Base-by-base conservation (phyloP, 129 eudicot genomes). In the Logfia minima region DNA sequence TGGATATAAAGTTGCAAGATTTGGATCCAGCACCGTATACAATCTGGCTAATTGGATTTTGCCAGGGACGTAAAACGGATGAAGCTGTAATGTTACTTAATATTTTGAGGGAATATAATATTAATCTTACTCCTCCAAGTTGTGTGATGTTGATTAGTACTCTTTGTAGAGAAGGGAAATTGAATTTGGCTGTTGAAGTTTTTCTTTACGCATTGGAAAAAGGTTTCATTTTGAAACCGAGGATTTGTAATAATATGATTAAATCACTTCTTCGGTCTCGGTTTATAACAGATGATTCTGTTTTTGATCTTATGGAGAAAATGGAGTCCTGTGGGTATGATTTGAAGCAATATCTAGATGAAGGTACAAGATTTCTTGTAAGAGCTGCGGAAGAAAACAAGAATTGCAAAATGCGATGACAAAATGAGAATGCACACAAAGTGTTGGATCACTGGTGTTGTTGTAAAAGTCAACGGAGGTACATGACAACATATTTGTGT, bases 241-340 rank as follows among this genome's bases (percentile, higher is more conserved):
- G 82, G 58, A 75, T 86, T 11, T 87, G 97, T 82, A 89, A 86
- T 77, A 73, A 63, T 60, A 68, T 93, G 65, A 75, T 93, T 28
- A 19, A 51, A n/a, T 59, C 78, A 24, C 86, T 93, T 58, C 78
- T 90, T 35, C 66, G 21, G 19, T 85, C 91, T 8, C 62, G 70
- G 18, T 78, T 43, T 34, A 72, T 68, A 31, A 17, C 66, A 3
- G 55, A 62, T 18, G 53, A 74, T 71, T 91, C 68, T 68, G 97
- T 84, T 4, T 76, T 76, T 74, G 84, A 79, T 56, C 87, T 93
- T 31, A 24, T 87, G 55, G 73, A 78, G 45, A 84, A 41, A 82
- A 90, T 93, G 98, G 83, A 70, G 53, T 79, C 80, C 8, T 48
- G 70, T 59, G 97, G 98, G 23, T 90, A 90, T 78, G 83, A 93